Evolutionary conservation across 2,329 filamentous ascomycete species (phyloP).

Genomic region (Curvularia sp.): DNA sequence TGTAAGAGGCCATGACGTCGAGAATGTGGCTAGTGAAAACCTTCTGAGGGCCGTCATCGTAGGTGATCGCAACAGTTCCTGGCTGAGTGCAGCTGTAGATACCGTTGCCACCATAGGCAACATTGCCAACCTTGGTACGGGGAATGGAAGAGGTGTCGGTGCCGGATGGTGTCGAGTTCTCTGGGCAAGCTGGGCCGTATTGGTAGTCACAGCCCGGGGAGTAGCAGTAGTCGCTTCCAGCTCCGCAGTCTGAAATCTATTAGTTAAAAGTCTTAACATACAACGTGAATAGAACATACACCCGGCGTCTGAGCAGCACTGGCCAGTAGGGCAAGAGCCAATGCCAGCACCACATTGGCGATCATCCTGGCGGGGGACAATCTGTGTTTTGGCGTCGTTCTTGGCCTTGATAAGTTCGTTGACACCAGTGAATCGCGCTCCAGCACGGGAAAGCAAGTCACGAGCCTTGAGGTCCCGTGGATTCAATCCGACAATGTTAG

Average conservation of each 20-base stretch:
- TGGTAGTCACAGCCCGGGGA: constrained; percentile 68
- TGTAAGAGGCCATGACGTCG: constrained; percentile 65
- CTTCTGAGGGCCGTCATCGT: constrained; percentile 69
- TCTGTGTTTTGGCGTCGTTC: constrained; percentile 24
- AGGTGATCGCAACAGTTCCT: constrained; percentile 70
- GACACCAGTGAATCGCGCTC: constrained; percentile 36
- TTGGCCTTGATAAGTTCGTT: constrained; percentile 23
- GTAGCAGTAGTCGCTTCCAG: constrained; percentile 63
- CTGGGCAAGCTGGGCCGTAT: constrained; percentile 68
- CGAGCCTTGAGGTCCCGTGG: constrained; percentile 47
- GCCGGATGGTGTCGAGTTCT: constrained; percentile 63
- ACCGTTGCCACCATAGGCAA: constrained; percentile 64
- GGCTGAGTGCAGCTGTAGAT: constrained; percentile 62
- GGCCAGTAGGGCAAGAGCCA: constrained; percentile 43
- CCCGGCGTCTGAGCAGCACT: constrained; percentile 47
- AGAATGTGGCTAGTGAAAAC: constrained; percentile 68
- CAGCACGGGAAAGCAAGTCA: constrained; percentile 40
- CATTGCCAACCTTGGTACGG: constrained; percentile 61
- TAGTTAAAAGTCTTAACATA: constrained; percentile 9
- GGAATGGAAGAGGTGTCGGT: constrained; percentile 62
- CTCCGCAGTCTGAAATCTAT: constrained; percentile 58
- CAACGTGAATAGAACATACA: constrained; percentile 27
- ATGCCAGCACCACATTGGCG: constrained; percentile 44
- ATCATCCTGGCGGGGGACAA: constrained; percentile 41
- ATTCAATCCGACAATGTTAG: constrained; percentile 47